These are phyloP conservation scores for Linanthus parryae DNA, from an alignment of 148 eudicot species.

Conservation along the genomic window DNA sequence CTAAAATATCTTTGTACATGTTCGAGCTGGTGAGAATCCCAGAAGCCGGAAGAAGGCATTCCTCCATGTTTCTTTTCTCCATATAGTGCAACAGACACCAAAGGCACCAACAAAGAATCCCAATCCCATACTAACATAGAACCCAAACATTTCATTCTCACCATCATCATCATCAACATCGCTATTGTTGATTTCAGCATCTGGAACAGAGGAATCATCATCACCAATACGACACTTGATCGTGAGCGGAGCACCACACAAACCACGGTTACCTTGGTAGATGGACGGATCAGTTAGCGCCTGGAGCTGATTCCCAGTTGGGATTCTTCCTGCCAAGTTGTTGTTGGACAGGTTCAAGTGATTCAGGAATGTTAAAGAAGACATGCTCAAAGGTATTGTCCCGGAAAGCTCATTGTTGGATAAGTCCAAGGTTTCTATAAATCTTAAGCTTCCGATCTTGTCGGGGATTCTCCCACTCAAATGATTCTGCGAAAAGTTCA, in stretches of 20 bases:
- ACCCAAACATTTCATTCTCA: conserved; percentile 3
- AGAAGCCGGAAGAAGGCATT: conserved; percentile 1
- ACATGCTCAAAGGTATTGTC: conserved; percentile 13
- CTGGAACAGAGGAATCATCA: background rate
- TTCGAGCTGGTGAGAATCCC: no score
- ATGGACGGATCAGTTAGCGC: conserved; percentile 16
- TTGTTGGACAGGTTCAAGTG: conserved; percentile 20
- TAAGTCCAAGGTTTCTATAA: conserved; percentile 30
- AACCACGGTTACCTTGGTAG: conserved; percentile 8
- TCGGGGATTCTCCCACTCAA: conserved; percentile 25
- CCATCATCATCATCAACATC: background rate
- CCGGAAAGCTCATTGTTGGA: conserved; percentile 19
- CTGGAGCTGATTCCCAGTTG: conserved; percentile 13
- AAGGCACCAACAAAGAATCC: conserved; percentile 13
- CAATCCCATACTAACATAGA: conserved; percentile 1
- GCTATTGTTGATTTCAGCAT: no score
- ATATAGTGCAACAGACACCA: conserved; percentile 11
- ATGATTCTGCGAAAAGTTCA: conserved; percentile 32
- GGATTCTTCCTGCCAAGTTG: conserved; percentile 19
- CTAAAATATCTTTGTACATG: no score
- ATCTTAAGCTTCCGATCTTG: conserved; percentile 15
- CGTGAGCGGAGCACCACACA: conserved; percentile 15
- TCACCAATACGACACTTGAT: background rate
- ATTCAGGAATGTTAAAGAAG: conserved; percentile 6
- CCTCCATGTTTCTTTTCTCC: background rate